A percentile compares a stretch with the other conserved stretches of the same genome.
phyloP scores from a whole-genome alignment of 495 filamentous ascomycete genomes.

The Talaromyces adpressus region DNA sequence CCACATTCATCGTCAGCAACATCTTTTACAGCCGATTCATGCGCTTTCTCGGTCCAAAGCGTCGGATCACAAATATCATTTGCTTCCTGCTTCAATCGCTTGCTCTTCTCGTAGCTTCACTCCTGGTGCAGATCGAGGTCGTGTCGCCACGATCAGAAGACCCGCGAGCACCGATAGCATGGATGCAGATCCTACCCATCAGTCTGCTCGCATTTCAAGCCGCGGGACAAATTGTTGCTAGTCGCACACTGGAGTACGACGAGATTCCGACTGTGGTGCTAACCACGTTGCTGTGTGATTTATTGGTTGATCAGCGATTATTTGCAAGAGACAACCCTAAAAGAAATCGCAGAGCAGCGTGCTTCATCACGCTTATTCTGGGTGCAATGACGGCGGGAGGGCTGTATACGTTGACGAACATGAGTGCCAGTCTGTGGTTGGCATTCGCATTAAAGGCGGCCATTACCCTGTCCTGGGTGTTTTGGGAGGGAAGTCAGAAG shows the following conservation, averaged over 20 bases:
- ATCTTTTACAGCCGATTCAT: slow-evolving; percentile 24
- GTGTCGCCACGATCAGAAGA: slow-evolving; percentile 16
- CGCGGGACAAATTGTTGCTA: slow-evolving; percentile 59
- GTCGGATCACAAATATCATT: slow-evolving; percentile 44
- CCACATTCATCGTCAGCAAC: slow-evolving; percentile 25
- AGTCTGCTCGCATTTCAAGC: slow-evolving; percentile 62
- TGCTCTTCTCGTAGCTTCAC: slow-evolving; percentile 44
- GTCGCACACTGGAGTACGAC: slow-evolving; percentile 50
- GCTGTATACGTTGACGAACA: slow-evolving; percentile 19
- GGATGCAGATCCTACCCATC: slow-evolving; percentile 30
- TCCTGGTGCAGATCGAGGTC: slow-evolving; percentile 39
- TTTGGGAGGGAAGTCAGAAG: neutral
- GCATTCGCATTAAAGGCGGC: slow-evolving; percentile 27
- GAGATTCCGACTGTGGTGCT: slow-evolving; percentile 68
- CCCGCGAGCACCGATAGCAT: slow-evolving; percentile 9
- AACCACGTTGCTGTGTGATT: slow-evolving; percentile 58
- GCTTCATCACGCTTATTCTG: slow-evolving; percentile 27
- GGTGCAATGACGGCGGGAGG: slow-evolving; percentile 35
- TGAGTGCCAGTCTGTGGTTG: slow-evolving; percentile 32
- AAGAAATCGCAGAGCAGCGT: slow-evolving; percentile 23
- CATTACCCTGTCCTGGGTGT: slow-evolving; percentile 16
- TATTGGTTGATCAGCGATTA: slow-evolving; percentile 33
- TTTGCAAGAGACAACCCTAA: slow-evolving; percentile 9
- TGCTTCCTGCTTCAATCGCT: slow-evolving; percentile 51
- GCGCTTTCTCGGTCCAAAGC: slow-evolving; percentile 23